Base-by-base conservation (phyloP, 176 grass and related monocot species). In the Bolboschoenus planiculmis region DNA sequence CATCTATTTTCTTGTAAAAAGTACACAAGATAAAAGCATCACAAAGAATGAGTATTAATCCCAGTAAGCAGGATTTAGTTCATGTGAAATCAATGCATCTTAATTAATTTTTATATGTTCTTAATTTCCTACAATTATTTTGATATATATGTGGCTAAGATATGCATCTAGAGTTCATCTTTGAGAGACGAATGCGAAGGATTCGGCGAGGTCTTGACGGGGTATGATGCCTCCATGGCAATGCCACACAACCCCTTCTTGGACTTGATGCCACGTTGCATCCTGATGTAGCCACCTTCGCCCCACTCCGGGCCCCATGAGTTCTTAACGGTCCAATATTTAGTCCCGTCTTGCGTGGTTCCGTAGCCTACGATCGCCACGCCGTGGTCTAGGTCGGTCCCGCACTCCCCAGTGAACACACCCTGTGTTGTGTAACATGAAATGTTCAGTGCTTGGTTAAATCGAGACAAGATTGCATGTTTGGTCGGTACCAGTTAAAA, bases 281-380 rank as follows among this genome's bases (percentile, higher is more conserved):
- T 95, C 54, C 93, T 87, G 60, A 95, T 83, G 57, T 92, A 95
- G 0, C 93, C 93, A 1, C 42, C 83, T 82, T 95, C 93, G 0
- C 93, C 93, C 93, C 93, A 95, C 2, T 87, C 70, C 4, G 83
- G 53, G 0, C 90, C 93, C 93, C 93, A 95, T 0, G 90, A 95
- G 81, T 95, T 95, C 82, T 92, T 95, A 40, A 95, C 90, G 0
- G 78, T 92, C 93, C 93, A 95, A 53, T 92, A 95, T 0, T 88
- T 79, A 0, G 72, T 95, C 42, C 88, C 88, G 26, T 89, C 86
- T 13, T 72, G 56, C 1, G 88, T 75, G 1, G 31, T 60, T 0
- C 90, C 90, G 13, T 95, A 92, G 0, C 90, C 93, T 1, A 95
- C 86, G 0, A 60, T 77, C 0, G 93, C 79, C 1, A 95, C 90